These are phyloP conservation scores for Ganoderma sp. DNA, from an alignment of 1,284 basidiomycete species.

Conservation along the genomic window DNA sequence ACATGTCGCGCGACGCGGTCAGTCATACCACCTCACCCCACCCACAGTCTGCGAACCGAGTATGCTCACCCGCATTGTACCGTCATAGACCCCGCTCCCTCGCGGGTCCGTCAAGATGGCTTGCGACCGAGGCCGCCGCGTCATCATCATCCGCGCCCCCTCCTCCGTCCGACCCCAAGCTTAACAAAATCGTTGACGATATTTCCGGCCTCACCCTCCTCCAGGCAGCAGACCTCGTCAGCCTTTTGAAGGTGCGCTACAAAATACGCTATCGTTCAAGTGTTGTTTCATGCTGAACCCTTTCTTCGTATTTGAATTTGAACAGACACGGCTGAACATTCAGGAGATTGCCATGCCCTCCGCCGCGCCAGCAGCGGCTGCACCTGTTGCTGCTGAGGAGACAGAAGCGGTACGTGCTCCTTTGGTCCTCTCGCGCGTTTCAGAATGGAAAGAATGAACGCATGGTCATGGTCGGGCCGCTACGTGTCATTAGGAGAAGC, in stretches of 20 bases:
- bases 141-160: conserved; percentile 50
- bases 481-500: conserved; percentile 73
- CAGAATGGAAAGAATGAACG: neutral
- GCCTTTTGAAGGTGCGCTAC: conserved; percentile 83
- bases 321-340: conserved; percentile 91
- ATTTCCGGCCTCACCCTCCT: conserved; percentile 91
- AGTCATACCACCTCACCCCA: conserved; percentile 22
- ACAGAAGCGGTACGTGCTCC: conserved; percentile 61
- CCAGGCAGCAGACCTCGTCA: conserved; percentile 96
- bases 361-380: conserved; percentile 66
- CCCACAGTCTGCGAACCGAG: neutral
- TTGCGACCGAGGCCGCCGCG: conserved; percentile 52
- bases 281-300: neutral
- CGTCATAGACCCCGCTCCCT: conserved; percentile 26
- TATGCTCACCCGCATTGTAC: neutral
- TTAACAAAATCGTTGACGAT: conserved; percentile 89
- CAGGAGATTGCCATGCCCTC: conserved; percentile 96
- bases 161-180: conserved; percentile 65
- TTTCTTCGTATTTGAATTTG: conserved; percentile 3
- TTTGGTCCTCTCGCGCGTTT: neutral
- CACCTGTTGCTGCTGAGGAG: conserved; percentile 65
- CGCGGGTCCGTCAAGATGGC: conserved; percentile 41
- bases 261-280: neutral
- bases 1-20: conserved; percentile 45
- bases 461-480: neutral